A percentile compares a stretch with the other conserved stretches of the same genome.
These are phyloP conservation scores for Lecanicillium sp. DNA, from an alignment of 2,329 filamentous ascomycete species.

Conservation along the genomic window DNA sequence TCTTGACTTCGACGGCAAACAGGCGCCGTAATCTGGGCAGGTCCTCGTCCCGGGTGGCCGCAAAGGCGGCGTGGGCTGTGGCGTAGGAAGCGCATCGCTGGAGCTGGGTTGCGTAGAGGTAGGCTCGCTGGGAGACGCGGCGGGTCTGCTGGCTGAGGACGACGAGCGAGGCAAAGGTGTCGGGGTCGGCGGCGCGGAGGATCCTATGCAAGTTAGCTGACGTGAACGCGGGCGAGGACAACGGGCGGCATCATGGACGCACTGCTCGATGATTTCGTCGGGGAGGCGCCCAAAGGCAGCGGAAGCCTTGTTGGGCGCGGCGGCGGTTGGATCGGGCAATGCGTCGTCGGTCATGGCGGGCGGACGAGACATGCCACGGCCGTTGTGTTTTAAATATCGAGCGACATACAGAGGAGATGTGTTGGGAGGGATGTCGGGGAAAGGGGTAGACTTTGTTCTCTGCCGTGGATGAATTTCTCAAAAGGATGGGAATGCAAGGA, in stretches of 20 bases:
- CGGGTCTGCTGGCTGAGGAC: slow-evolving; percentile 62
- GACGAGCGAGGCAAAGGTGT: slow-evolving; percentile 60
- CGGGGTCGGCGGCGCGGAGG: slow-evolving; percentile 52
- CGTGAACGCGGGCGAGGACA: background rate
- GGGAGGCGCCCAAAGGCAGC: slow-evolving; percentile 51
- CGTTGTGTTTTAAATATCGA: slow-evolving; percentile 3
- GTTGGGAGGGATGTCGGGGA: background rate
- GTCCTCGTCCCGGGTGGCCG: slow-evolving; percentile 38
- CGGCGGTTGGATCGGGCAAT: background rate
- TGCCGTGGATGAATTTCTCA: no score
- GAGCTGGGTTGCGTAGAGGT: slow-evolving; percentile 59
- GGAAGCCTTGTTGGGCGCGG: slow-evolving; percentile 18
- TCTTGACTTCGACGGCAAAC: slow-evolving; percentile 66
- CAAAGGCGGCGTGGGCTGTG: slow-evolving; percentile 40
- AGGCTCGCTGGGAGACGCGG: slow-evolving; percentile 54
- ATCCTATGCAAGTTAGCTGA: slow-evolving; percentile 42
- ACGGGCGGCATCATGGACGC: slow-evolving; percentile 26
- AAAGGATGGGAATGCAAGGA: background rate
- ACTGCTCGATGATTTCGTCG: slow-evolving; percentile 67
- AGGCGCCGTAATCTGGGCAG: slow-evolving; percentile 56
- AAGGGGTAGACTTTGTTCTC: no score
- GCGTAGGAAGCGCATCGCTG: slow-evolving; percentile 54
- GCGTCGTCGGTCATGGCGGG: background rate
- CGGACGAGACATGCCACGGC: slow-evolving; percentile 6
- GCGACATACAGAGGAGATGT: slow-evolving; percentile 1